phyloP scores from a whole-genome alignment of 2,329 filamentous ascomycete species.

The Sclerotinia minor region DNA sequence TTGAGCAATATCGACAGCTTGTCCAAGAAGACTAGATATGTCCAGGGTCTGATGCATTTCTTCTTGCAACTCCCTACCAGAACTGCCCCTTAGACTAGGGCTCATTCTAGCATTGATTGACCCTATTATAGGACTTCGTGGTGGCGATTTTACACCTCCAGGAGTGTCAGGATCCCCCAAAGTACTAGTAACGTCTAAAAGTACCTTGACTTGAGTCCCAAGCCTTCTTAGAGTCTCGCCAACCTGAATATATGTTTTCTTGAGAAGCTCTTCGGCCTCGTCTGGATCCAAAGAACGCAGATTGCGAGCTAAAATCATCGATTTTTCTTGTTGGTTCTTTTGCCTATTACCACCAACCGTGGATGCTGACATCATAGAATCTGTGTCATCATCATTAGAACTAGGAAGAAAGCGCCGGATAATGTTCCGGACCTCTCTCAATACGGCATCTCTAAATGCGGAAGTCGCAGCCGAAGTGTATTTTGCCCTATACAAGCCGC shows the following conservation, averaged over 20 bases:
- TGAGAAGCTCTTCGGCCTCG: constrained; percentile 80
- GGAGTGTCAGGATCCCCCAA: constrained; percentile 33
- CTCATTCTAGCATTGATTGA: constrained; percentile 36
- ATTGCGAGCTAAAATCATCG: constrained; percentile 82
- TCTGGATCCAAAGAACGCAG: constrained; percentile 78
- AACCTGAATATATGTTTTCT: constrained; percentile 81
- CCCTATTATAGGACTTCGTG: constrained; percentile 39
- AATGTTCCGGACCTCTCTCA: constrained; percentile 82
- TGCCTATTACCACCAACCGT: constrained; percentile 69
- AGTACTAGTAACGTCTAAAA: constrained; percentile 90
- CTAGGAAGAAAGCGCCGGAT: constrained; percentile 85
- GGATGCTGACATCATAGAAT: constrained; percentile 83
- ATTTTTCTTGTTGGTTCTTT: constrained; percentile 82
- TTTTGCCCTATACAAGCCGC: constrained; percentile 77
- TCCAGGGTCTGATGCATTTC: constrained; percentile 77
- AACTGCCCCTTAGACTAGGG: constrained; percentile 26
- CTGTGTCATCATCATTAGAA: constrained; percentile 89
- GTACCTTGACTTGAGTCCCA: constrained; percentile 86
- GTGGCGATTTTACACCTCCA: constrained; percentile 38
- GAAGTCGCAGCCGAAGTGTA: constrained; percentile 80
- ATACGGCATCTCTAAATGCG: constrained; percentile 77
- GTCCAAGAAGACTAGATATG: constrained; percentile 73
- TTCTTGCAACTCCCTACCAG: constrained; percentile 56
- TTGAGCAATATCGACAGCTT: constrained; percentile 78
- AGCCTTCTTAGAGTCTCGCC: constrained; percentile 83